phyloP scores from a whole-genome alignment of 1,284 basidiomycete genomes.

The Boletus smithii region DNA sequence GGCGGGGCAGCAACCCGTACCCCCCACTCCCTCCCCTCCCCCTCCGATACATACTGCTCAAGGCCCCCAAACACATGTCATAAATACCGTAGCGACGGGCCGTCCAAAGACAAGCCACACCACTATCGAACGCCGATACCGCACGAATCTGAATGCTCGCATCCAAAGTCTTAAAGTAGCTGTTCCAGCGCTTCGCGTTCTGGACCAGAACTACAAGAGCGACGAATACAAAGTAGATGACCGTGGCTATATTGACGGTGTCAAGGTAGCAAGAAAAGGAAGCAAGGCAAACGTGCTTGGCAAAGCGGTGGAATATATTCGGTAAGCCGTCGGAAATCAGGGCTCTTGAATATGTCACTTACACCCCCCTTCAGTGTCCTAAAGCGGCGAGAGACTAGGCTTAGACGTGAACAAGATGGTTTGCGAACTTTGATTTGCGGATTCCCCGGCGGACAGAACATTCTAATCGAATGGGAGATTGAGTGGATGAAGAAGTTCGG shows the following conservation, averaged over 20 bases:
- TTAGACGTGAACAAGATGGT: slow-evolving; percentile 71
- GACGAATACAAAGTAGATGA: slow-evolving; percentile 60
- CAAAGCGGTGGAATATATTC: slow-evolving; percentile 80
- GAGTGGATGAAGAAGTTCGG: slow-evolving; percentile 72
- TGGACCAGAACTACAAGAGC: slow-evolving; percentile 54
- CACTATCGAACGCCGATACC: slow-evolving; percentile 85
- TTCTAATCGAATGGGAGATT: slow-evolving; percentile 69
- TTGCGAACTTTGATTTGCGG: slow-evolving; percentile 62
- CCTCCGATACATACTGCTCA: slow-evolving; percentile 33
- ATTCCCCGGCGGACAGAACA: slow-evolving; percentile 66
- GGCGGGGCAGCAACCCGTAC: slow-evolving; percentile 23
- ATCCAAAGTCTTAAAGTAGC: slow-evolving; percentile 80
- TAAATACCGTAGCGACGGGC: slow-evolving; percentile 29
- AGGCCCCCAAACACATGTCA: slow-evolving; percentile 26
- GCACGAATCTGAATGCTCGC: slow-evolving; percentile 87
- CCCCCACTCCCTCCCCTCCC: slow-evolving; percentile 36
- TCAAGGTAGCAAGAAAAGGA: slow-evolving; percentile 79
- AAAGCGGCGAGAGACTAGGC: slow-evolving; percentile 66
- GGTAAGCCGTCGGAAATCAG: slow-evolving; percentile 33
- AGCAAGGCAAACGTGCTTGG: slow-evolving; percentile 81
- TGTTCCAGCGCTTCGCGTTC: slow-evolving; percentile 76
- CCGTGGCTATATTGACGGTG: slow-evolving; percentile 76
- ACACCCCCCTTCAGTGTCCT: slow-evolving; percentile 48
- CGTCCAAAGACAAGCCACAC: slow-evolving; percentile 88
- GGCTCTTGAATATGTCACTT: not conserved